These are phyloP conservation scores for Anacardium occidentale DNA, from an alignment of 345 rosid species.

Conservation along the genomic window DNA sequence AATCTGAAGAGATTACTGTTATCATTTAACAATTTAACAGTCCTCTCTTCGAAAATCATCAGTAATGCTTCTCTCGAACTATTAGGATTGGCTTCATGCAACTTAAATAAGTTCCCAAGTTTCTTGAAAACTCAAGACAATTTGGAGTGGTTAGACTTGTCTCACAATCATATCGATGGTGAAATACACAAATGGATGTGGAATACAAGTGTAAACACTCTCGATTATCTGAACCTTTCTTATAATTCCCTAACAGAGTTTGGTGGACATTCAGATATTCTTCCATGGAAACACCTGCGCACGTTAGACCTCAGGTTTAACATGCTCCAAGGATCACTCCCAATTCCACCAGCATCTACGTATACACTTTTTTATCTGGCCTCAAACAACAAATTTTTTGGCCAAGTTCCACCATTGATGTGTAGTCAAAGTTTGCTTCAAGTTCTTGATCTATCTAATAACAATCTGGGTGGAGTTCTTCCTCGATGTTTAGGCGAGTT, in stretches of 20 bases:
- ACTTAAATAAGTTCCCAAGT: background rate
- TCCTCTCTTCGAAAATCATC: background rate
- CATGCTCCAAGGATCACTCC: constrained; percentile 5
- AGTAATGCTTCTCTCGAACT: background rate
- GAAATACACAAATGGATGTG: constrained; percentile 16
- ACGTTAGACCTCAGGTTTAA: background rate
- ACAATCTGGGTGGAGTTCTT: constrained; percentile 18
- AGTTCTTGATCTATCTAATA: constrained; percentile 23
- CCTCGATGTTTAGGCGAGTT: constrained; percentile 30
- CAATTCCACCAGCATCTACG: constrained; percentile 16
- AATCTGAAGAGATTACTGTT: background rate
- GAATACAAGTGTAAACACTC: background rate
- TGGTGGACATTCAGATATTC: background rate
- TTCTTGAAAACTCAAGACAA: background rate
- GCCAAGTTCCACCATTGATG: constrained; percentile 17
- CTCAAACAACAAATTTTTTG: constrained; percentile 19
- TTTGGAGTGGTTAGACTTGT: background rate
- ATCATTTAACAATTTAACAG: constrained; percentile 16
- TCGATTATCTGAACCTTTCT: background rate
- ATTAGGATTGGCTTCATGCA: constrained; percentile 1
- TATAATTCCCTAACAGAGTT: constrained; percentile 15
- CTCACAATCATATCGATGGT: constrained; percentile 14
- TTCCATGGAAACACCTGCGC: background rate
- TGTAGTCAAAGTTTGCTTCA: constrained; percentile 6
- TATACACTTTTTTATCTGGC: accelerated